These are phyloP conservation scores for Cladosporium cucumerinum DNA, from an alignment of 2,329 filamentous ascomycete species.

Conservation along the genomic window DNA sequence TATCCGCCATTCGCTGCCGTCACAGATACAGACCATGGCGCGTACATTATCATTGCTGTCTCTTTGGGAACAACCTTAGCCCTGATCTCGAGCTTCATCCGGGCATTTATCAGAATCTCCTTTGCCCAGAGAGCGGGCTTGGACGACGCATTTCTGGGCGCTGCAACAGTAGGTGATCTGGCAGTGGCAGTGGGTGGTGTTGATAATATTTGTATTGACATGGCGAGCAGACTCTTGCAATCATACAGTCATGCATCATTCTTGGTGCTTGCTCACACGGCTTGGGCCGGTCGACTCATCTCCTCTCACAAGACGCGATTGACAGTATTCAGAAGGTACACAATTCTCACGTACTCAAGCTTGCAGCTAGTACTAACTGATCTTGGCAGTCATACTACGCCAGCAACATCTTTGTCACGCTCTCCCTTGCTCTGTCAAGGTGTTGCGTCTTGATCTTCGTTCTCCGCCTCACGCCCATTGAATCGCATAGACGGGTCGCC, in stretches of 20 bases:
- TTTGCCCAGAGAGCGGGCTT: constrained; percentile 18
- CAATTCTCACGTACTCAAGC: background rate
- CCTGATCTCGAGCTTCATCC: constrained; percentile 18
- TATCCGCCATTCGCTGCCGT: constrained; percentile 22
- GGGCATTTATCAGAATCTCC: constrained; percentile 19
- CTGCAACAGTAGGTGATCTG: constrained; percentile 15
- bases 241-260: constrained; percentile 19
- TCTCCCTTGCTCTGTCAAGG: constrained; percentile 20
- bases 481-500: constrained; percentile 15
- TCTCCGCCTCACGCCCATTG: constrained; percentile 21
- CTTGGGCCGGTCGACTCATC: constrained; percentile 17
- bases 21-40: constrained; percentile 36
- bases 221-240: constrained; percentile 14
- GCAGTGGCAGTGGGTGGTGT: background rate
- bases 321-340: constrained; percentile 9
- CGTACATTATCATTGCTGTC: constrained; percentile 34
- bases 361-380: background rate
- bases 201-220: background rate
- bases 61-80: constrained; percentile 20
- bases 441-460: constrained; percentile 22
- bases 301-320: constrained; percentile 13
- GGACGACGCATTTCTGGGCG: constrained; percentile 20
- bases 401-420: constrained; percentile 20
- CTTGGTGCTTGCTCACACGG: constrained; percentile 21
- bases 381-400: constrained; percentile 19